phyloP scores from a whole-genome alignment of 164 flowering plant species.

The Cinnamomum micranthum region DNA sequence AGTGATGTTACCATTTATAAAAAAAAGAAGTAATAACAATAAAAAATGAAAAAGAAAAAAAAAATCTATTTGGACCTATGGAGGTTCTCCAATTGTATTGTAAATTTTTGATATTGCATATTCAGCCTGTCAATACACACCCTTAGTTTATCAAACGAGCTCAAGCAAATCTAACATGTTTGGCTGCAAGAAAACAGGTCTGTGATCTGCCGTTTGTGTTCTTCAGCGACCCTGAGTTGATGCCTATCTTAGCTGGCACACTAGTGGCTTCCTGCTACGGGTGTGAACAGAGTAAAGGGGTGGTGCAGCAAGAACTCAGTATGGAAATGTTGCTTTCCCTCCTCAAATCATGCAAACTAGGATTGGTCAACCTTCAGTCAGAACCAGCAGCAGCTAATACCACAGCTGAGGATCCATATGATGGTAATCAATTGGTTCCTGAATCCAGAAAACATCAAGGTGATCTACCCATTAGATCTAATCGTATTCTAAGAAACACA shows the following conservation, averaged over 20 bases:
- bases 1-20: no score
- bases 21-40: no score
- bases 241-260: slow-evolving; percentile 79
- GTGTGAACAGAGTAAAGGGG: slow-evolving; percentile 76
- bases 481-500: slow-evolving; percentile 36
- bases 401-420: slow-evolving; percentile 32
- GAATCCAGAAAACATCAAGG: slow-evolving; percentile 43
- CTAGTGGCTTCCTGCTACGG: slow-evolving; percentile 84
- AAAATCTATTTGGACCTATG: not conserved
- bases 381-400: slow-evolving; percentile 22
- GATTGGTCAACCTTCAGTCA: slow-evolving; percentile 22
- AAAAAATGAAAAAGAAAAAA: no score
- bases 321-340: slow-evolving; percentile 80
- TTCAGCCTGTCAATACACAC: not conserved
- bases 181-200: slow-evolving; percentile 42
- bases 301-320: slow-evolving; percentile 87
- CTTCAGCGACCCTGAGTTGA: slow-evolving; percentile 87
- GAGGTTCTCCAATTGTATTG: not conserved
- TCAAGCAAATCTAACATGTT: slow-evolving; percentile 18
- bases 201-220: slow-evolving; percentile 92
- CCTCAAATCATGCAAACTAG: slow-evolving; percentile 68
- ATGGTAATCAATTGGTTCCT: slow-evolving; percentile 29
- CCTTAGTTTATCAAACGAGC: not conserved
- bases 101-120: not conserved
- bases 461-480: slow-evolving; percentile 32